Evolutionary conservation across 495 filamentous ascomycete species (phyloP), one percentile per base, ranked within the genome.

Genomic region (Talaromyces adpressus): DNA sequence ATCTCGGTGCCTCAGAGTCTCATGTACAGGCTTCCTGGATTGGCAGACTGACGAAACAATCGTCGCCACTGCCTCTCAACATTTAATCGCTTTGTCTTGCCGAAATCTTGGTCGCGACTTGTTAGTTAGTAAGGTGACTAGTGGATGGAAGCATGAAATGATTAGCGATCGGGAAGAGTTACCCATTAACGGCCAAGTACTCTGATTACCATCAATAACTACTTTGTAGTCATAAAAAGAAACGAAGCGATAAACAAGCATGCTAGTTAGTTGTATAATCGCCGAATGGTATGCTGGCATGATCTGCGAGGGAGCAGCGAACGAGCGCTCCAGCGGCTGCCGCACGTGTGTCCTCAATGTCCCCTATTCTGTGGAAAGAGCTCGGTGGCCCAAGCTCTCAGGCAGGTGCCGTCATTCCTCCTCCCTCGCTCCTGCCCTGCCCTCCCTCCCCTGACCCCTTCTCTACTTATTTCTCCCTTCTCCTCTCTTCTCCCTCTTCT

Each of bases 401-500:
- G 36, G 6, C 20, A n/a, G 16, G 47, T 51, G 47, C 20, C 45
- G 45, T 20, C 45, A 20, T 49, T 41, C 36, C 23, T 41, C 36
- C 23, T 53, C 49, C 22, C 27, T 56, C 52, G 18, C 23, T 29
- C 52, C 52, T 54, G 4, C 52, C 14, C 52, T 54, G n/a, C 22
- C 27, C 14, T 47, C 23, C 6, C 52, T 36, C 23, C 32, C 58
- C 12, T 12, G 29, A 47, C 51, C 25, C 51, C 52, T 22, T 20
- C 23, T 57, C 25, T 62, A 29, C 25, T 34, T 57, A 57, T 47
- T 32, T 57, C 61, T 41, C 30, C 52, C 58, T 34, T 32, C 51
- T 59, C 57, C 47, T 34, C 41, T 27, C 54, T 49, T 47, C 58
- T 41, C 25, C 27, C 27, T 27, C 27, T 27, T 27, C 25, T 27